These are phyloP conservation scores for Apiospora koreana DNA, from an alignment of 2,329 filamentous ascomycete species.

Conservation along the genomic window DNA sequence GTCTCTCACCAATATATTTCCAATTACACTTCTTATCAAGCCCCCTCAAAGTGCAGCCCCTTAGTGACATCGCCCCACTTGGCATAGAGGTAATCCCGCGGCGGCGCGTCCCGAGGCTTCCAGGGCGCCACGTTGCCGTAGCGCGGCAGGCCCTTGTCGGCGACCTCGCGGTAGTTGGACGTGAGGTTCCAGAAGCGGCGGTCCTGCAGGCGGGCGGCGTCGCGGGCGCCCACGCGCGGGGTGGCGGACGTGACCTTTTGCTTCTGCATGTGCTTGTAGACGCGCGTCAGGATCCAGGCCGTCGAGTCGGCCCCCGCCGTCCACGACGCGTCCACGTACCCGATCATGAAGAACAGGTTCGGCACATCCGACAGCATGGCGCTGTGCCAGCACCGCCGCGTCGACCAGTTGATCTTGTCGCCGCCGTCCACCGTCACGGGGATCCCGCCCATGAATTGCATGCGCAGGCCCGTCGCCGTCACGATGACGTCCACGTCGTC, in stretches of 20 bases:
- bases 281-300: slow-evolving; percentile 47
- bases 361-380: slow-evolving; percentile 64
- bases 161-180: slow-evolving; percentile 40
- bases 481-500: slow-evolving; percentile 63
- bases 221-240: slow-evolving; percentile 38
- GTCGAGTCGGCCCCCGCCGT: slow-evolving; percentile 61
- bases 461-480: slow-evolving; percentile 63
- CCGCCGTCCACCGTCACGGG: slow-evolving; percentile 51
- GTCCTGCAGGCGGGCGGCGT: background rate
- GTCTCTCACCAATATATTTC: too few species aligned
- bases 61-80: slow-evolving; percentile 24
- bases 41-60: slow-evolving; percentile 22
- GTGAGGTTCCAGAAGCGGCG: slow-evolving; percentile 35
- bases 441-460: slow-evolving; percentile 56
- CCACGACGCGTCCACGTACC: slow-evolving; percentile 64
- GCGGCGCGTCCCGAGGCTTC: slow-evolving; percentile 25
- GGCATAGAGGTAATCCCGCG: slow-evolving; percentile 23
- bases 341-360: slow-evolving; percentile 59
- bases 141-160: slow-evolving; percentile 40
- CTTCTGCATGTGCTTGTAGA: slow-evolving; percentile 51
- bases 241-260: slow-evolving; percentile 42
- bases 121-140: slow-evolving; percentile 25
- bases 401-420: slow-evolving; percentile 39
- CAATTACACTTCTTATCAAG: too few species aligned
- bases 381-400: slow-evolving; percentile 58